These are phyloP conservation scores for Gastrolobium villosum DNA, from an alignment of 306 rosid genomes.

Conservation along the genomic window DNA sequence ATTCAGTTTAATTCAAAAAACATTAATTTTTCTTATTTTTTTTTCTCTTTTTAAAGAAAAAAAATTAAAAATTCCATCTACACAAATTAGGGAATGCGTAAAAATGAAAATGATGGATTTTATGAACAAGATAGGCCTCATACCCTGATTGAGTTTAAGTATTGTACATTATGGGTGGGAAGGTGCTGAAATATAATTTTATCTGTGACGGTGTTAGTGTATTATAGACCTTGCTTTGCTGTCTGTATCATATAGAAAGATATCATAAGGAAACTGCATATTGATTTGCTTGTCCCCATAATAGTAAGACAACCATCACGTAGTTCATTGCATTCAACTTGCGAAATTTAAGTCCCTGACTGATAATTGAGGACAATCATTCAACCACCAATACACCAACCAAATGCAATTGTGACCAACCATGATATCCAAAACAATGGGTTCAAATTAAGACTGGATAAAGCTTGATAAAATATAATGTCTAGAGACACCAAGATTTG, in stretches of 20 bases:
- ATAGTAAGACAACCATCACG: conserved; percentile 21
- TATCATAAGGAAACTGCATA: conserved; percentile 25
- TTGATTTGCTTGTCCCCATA: conserved; percentile 38
- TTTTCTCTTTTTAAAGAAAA: neutral
- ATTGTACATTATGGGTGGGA: neutral
- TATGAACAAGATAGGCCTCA: conserved; percentile 36
- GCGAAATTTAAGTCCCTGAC: conserved; percentile 36
- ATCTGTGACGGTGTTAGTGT: conserved; percentile 43
- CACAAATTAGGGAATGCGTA: neutral
- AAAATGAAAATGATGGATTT: conserved; percentile 34
- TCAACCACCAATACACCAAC: conserved; percentile 40
- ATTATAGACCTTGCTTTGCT: conserved; percentile 41
- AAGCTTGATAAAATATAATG: neutral
- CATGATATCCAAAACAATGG: conserved; percentile 23
- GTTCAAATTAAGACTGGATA: neutral
- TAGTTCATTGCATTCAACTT: conserved; percentile 45
- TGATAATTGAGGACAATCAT: conserved; percentile 45
- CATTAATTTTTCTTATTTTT: neutral
- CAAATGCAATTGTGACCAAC: conserved; percentile 1
- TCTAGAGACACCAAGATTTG: conserved; percentile 7
- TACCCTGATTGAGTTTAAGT: neutral
- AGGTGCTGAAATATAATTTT: conserved; percentile 21
- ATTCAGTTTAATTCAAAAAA: neutral
- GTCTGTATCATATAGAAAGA: conserved; percentile 42
- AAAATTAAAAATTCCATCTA: neutral